Conservation (phyloP, 1,284 basidiomycete genomes). For the Ustilago sp. region DNA sequence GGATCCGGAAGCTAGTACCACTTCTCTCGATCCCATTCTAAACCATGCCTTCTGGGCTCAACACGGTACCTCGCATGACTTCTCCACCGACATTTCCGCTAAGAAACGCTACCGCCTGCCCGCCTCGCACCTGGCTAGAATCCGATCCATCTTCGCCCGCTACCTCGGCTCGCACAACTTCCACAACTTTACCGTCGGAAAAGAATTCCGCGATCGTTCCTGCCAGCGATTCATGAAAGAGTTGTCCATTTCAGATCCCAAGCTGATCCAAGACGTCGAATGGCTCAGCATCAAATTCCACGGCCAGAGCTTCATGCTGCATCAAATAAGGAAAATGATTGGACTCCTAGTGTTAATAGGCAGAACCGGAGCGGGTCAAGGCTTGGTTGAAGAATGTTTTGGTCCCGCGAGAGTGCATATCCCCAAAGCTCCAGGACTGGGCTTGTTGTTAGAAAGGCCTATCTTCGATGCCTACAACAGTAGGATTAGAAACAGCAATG, state of each 20-base stretch:
- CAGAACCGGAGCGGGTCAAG: constrained; percentile 53
- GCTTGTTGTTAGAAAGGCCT: constrained; percentile 92
- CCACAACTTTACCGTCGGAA: constrained; percentile 94
- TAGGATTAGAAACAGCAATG: constrained; percentile 72
- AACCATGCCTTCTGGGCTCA: constrained; percentile 65
- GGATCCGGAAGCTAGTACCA: constrained; percentile 26
- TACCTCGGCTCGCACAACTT: constrained; percentile 76
- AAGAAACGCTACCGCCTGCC: constrained; percentile 64
- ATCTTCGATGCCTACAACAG: constrained; percentile 82
- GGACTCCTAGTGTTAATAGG: constrained; percentile 79
- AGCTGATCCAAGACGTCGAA: constrained; percentile 88
- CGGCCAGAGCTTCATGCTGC: constrained; percentile 98
- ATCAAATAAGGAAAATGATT: constrained; percentile 98
- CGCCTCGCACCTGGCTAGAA: constrained; percentile 41
- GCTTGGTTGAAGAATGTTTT: constrained; percentile 71
- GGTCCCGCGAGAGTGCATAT: constrained; percentile 82
- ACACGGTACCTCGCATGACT: constrained; percentile 48
- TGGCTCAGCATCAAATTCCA: constrained; percentile 95
- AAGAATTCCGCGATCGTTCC: constrained; percentile 84
- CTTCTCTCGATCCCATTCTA: constrained; percentile 38
- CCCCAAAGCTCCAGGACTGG: constrained; percentile 95
- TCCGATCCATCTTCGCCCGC: constrained; percentile 49
- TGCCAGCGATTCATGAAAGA: constrained; percentile 76
- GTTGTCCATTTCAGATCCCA: constrained; percentile 61
- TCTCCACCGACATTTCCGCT: constrained; percentile 54